Base-by-base conservation (phyloP, 2,329 filamentous ascomycete genomes). In the Gliomastix tumulicola region DNA sequence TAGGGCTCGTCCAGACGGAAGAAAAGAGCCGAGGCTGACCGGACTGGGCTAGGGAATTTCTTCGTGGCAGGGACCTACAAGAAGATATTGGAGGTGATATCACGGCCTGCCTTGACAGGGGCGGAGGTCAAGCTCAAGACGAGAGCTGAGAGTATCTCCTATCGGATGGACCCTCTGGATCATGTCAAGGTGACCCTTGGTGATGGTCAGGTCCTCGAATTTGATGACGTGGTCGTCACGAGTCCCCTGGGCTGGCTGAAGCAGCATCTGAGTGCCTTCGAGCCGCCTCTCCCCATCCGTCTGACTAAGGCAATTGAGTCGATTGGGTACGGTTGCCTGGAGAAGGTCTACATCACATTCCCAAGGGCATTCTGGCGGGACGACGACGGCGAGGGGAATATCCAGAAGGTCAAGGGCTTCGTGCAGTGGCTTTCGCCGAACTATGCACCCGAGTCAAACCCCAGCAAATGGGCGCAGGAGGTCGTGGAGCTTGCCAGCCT, bases 401-500 rank as follows among this genome's bases (percentile, higher is more conserved):
- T 13, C 25, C 54, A 62, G 22, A 61, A 62, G 32, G 65, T 75
- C 23, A 70, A 80, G 5, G 79, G 82, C 18, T 89, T 90, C 57
- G 79, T 78, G 30, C 80, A 88, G 51, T 94, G 87, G 74, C 71
- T 88, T 23, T 63, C 77, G 1, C 88, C 88, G 4, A 59, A 53
- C 3, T 94, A 94, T 54, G 72, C 80, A 0, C 43, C 64, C 1
- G 62, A 72, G 35, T 73, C 76, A 2, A 82, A 84, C 46, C 74
- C 78, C 2, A 48, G 69, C 6, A 60, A 68, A 41, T 92, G 86
- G 85, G 76, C 79, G 43, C 83, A 87, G 56, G 82, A 90, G 60
- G 74, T 79, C 36, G 69, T 94, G 40, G 88, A 90, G 40, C 72
- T 95, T 17, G 80, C 83, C 30, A 77, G 81, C 3, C 68, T 94